phyloP scores from a whole-genome alignment of 257 asterid species.

The Schizonepeta tenuifolia region DNA sequence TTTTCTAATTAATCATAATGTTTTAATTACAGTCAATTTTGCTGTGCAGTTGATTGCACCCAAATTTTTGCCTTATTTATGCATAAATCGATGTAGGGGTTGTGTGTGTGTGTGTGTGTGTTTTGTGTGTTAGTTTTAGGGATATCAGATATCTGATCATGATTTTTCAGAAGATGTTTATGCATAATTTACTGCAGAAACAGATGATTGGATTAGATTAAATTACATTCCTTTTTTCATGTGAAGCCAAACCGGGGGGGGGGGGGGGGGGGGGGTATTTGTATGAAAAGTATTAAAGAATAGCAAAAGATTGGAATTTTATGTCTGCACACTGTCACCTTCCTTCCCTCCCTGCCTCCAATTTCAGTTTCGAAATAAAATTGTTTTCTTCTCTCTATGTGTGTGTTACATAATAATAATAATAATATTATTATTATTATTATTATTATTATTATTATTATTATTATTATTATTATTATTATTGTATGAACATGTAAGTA shows the following conservation, averaged over 20 bases:
- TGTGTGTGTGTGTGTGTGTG: too few relatives aligned
- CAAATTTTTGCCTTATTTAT: not conserved
- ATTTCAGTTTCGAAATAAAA: not conserved
- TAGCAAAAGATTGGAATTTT: not conserved
- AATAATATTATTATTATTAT: too few relatives aligned
- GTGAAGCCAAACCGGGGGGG: slow-evolving; percentile 28
- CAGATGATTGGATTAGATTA: not conserved
- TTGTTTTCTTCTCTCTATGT: not conserved
- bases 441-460: too few relatives aligned
- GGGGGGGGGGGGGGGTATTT: too few relatives aligned
- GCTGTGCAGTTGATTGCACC: too few relatives aligned
- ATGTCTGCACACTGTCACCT: slow-evolving; percentile 1
- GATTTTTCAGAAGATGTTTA: not conserved
- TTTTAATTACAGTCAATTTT: too few relatives aligned
- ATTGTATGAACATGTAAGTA: not conserved
- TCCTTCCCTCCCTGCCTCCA: not conserved
- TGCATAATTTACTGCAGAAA: not conserved
- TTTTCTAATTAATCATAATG: too few relatives aligned
- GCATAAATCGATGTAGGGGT: not conserved
- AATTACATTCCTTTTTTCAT: slow-evolving; percentile 19
- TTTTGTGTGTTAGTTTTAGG: not conserved
- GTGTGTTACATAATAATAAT: too few relatives aligned
- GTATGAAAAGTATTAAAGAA: too few relatives aligned
- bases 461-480: too few relatives aligned
- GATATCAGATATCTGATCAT: slow-evolving; percentile 4